A percentile compares a stretch with the other conserved stretches of the same genome.
Conservation (phyloP, 1,284 basidiomycete genomes). For the Limonomyces culmigenus region DNA sequence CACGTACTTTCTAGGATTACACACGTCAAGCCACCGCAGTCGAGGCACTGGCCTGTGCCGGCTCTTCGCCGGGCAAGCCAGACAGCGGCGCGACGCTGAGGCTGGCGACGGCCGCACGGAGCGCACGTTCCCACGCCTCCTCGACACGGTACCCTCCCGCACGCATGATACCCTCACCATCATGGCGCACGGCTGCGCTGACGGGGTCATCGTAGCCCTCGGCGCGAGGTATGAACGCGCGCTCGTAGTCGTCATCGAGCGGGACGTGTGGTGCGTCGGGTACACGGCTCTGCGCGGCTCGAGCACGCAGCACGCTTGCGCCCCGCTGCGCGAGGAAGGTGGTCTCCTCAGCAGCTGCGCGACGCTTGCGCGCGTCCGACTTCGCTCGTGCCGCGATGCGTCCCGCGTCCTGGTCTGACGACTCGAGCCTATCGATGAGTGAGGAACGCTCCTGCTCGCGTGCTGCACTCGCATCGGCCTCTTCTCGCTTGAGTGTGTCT, state of each 20-base stretch:
- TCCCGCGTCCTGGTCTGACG: slow-evolving; percentile 49
- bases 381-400: slow-evolving; percentile 46
- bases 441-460: slow-evolving; percentile 57
- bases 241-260: slow-evolving; percentile 44
- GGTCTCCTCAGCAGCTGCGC: slow-evolving; percentile 35
- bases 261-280: slow-evolving; percentile 66
- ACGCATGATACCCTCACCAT: slow-evolving; percentile 65
- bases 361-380: slow-evolving; percentile 43
- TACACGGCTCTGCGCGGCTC: slow-evolving; percentile 36
- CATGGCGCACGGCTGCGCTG: slow-evolving; percentile 60
- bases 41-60: neutral
- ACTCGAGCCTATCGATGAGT: slow-evolving; percentile 68
- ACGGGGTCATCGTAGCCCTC: slow-evolving; percentile 56
- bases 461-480: slow-evolving; percentile 63
- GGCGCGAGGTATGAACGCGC: slow-evolving; percentile 23
- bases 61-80: slow-evolving; percentile 5
- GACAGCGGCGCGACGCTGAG: slow-evolving; percentile 38
- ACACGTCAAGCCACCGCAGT: too few species aligned
- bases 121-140: slow-evolving; percentile 77
- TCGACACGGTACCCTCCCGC: slow-evolving; percentile 73
- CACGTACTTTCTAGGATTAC: neutral
- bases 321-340: slow-evolving; percentile 26
- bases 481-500: slow-evolving; percentile 45
- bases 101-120: slow-evolving; percentile 62
- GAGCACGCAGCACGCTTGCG: slow-evolving; percentile 34